Evolutionary conservation across 192 early-diverging fungal species (phyloP), one percentile per base, ranked within the genome.

Genomic region (Rhizophagus clarus): DNA sequence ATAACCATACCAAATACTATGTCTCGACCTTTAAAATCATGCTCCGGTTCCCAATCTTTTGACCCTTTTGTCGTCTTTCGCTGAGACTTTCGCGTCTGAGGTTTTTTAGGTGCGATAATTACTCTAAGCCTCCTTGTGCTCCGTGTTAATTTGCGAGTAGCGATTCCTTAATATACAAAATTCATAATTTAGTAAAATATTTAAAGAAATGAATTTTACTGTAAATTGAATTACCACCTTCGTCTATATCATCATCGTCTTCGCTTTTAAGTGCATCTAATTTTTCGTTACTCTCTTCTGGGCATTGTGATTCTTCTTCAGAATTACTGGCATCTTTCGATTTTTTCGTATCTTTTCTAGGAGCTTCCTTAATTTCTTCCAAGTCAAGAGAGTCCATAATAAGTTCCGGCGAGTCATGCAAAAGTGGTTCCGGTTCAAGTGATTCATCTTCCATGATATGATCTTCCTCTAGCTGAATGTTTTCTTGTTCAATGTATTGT

Each of bases 21-120:
- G 42, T 70, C 68, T 11, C 68, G 31, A 40, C 68, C 68, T 70
- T 70, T 70, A 12, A 70, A 70, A 22, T 22, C 20, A 20, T 56
- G 15, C 5, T 56, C 51, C 6, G 51, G 20, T 56, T 56, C 51
- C 51, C 20, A 15, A 42, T 70, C 68, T n/a, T 40, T 66, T 15
- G 24, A 17, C 15, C 24, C 22, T 68, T 20, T 68, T 11, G 22
- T 3, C 12, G 20, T 7, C 32, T 37, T 20, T 3, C 32, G 31
- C 9, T 32, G 32, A 42, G 68, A 42, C 34, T 40, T 70, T 40
- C 34, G 31, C 4, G 68, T 34, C 12, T 32, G 68, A n/a, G 32
- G 31, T n/a, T 42, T 37, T 70, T 70, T 70, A n/a, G 37, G 68
- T n/a, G 22, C 42, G 10, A n/a, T 42, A n/a, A 42, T 42, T 22